Percentiles rank a stretch among this genome's conserved stretches.
Evolutionary conservation across 2,329 filamentous ascomycete species (phyloP).

Genomic region (Claviceps sp.): DNA sequence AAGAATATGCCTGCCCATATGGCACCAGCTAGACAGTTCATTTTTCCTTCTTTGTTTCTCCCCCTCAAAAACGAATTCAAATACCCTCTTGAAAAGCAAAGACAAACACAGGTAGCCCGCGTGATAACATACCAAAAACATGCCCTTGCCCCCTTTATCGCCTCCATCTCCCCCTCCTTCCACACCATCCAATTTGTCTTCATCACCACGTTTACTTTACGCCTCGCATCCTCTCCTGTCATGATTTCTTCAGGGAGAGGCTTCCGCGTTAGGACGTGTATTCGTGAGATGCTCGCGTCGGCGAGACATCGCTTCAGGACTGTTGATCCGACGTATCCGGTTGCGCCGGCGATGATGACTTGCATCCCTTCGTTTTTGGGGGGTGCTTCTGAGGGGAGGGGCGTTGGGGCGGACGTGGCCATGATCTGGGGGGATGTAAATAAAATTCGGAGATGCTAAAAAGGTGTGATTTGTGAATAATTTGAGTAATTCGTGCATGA

Average conservation of each 20-base stretch:
- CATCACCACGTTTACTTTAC: not conserved
- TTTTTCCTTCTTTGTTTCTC: too few relatives aligned
- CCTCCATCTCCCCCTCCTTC: not conserved
- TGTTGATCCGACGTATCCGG: constrained; percentile 2
- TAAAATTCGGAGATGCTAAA: too few relatives aligned
- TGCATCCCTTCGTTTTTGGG: not conserved
- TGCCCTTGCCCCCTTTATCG: not conserved
- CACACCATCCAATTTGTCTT: not conserved
- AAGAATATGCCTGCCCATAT: not conserved
- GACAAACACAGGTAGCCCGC: not conserved
- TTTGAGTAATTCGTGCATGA: too few relatives aligned
- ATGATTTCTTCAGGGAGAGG: not conserved
- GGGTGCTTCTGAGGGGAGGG: not conserved
- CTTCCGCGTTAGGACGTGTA: not conserved
- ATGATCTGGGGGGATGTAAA: too few relatives aligned
- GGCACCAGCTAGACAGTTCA: too few relatives aligned
- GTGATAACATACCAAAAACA: constrained; percentile 1
- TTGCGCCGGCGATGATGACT: constrained; percentile 1
- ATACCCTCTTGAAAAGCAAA: not conserved
- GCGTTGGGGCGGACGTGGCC: too few relatives aligned
- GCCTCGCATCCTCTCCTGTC: not conserved
- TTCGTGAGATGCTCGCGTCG: not conserved
- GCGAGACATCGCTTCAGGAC: constrained; percentile 1
- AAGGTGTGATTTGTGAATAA: too few relatives aligned
- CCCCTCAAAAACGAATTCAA: not conserved